phyloP scores from a whole-genome alignment of 2,329 filamentous ascomycete species.

The Aspergillus ruber region DNA sequence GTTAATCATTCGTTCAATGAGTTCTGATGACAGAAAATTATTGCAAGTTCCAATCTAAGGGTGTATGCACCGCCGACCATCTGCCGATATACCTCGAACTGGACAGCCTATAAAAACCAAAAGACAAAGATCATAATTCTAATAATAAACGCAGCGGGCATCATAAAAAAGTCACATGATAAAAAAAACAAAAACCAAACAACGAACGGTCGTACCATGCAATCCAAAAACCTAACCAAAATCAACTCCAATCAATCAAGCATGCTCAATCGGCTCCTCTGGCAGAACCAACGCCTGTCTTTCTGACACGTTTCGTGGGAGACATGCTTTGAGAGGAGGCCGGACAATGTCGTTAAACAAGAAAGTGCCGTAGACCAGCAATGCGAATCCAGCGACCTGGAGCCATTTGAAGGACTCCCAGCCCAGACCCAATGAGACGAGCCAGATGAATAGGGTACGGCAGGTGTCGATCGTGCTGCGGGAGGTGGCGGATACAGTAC shows the following conservation, averaged over 20 bases:
- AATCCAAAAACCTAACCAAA: background rate
- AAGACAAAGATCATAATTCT: no score
- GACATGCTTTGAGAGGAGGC: slow-evolving; percentile 65
- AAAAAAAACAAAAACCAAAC: background rate
- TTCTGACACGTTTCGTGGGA: slow-evolving; percentile 51
- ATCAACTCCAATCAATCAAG: slow-evolving; percentile 16
- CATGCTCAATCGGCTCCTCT: slow-evolving; percentile 78
- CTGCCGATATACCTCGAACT: no score
- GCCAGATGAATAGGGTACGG: slow-evolving; percentile 91
- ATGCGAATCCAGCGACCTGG: slow-evolving; percentile 78
- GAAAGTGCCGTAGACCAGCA: slow-evolving; percentile 94
- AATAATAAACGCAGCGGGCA: no score
- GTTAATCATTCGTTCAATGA: no score
- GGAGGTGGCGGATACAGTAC: slow-evolving; percentile 81
- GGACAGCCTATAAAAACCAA: no score
- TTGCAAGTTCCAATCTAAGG: no score
- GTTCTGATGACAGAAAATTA: no score
- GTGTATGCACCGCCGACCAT: no score
- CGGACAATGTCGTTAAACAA: slow-evolving; percentile 91
- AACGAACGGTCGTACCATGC: background rate
- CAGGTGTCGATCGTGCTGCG: slow-evolving; percentile 96
- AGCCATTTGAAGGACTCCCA: slow-evolving; percentile 99
- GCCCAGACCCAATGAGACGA: slow-evolving; percentile 82
- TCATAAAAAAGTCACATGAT: no score
- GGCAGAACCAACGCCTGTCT: slow-evolving; percentile 55